A percentile compares a stretch with the other conserved stretches of the same genome.
Conservation (phyloP, 495 filamentous ascomycete genomes). For the Hypoxylon intermedium region DNA sequence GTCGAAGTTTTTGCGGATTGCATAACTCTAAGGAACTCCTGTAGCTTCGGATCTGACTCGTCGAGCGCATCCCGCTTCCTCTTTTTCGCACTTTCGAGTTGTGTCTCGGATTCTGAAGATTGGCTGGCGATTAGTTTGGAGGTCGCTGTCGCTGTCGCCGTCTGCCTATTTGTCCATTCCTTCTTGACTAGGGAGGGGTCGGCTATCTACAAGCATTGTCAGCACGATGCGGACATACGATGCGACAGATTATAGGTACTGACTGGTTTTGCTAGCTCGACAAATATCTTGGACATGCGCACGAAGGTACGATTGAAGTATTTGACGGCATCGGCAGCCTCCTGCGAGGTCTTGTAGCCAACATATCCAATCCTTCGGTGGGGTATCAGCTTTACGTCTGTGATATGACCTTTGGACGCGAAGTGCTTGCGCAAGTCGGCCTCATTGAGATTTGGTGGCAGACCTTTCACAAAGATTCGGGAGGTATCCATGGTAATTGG, state of each 20-base stretch:
- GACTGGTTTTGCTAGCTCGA: slow-evolving; percentile 90
- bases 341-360: slow-evolving; percentile 84
- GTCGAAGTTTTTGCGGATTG: slow-evolving; percentile 69
- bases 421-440: slow-evolving; percentile 88
- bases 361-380: slow-evolving; percentile 93
- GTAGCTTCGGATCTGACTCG: slow-evolving; percentile 74
- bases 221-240: slow-evolving; percentile 2
- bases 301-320: slow-evolving; percentile 96
- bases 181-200: slow-evolving; percentile 40
- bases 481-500: slow-evolving; percentile 66
- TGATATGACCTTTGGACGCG: slow-evolving; percentile 73
- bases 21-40: slow-evolving; percentile 89
- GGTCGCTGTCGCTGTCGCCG: slow-evolving; percentile 41
- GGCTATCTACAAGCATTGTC: slow-evolving; percentile 37
- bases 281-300: slow-evolving; percentile 92
- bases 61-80: slow-evolving; percentile 59
- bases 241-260: slow-evolving; percentile 36
- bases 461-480: slow-evolving; percentile 84
- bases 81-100: slow-evolving; percentile 48
- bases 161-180: slow-evolving; percentile 34
- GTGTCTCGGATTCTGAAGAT: slow-evolving; percentile 21
- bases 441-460: slow-evolving; percentile 44
- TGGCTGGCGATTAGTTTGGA: slow-evolving; percentile 29
- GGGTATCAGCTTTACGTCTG: slow-evolving; percentile 88
- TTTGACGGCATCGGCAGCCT: slow-evolving; percentile 80